These are phyloP conservation scores for Rubroboletus satanas DNA, from an alignment of 768 basidiomycete genomes.

Conservation along the genomic window DNA sequence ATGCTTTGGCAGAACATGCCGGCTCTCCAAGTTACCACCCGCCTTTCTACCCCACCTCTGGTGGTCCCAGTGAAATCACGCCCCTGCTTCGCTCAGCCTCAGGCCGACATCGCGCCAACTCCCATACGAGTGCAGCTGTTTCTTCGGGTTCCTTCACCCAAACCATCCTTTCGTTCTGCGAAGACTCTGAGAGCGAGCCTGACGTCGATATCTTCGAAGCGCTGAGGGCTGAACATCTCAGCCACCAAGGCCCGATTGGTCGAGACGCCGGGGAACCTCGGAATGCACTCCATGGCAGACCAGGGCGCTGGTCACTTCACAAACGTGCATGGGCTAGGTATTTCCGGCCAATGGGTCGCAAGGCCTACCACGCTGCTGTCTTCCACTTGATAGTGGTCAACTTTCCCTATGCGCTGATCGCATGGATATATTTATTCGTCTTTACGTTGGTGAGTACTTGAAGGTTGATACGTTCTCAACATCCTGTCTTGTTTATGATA, in stretches of 20 bases:
- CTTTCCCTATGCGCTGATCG: slow-evolving; percentile 72
- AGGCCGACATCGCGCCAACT: slow-evolving; percentile 51
- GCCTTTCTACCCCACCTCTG: slow-evolving; percentile 18
- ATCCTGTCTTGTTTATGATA: background rate
- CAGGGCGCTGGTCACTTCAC: slow-evolving; percentile 5
- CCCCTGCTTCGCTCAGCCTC: slow-evolving; percentile 40
- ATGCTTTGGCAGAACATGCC: slow-evolving; percentile 34
- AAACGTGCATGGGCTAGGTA: slow-evolving; percentile 48
- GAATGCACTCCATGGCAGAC: background rate
- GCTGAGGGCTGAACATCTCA: slow-evolving; percentile 19
- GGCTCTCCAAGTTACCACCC: slow-evolving; percentile 17
- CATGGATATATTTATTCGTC: slow-evolving; percentile 77
- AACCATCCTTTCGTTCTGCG: slow-evolving; percentile 67
- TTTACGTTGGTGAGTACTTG: slow-evolving; percentile 65
- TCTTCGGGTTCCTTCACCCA: slow-evolving; percentile 56
- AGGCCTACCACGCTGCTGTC: slow-evolving; percentile 59
- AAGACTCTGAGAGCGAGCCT: slow-evolving; percentile 44
- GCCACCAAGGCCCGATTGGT: slow-evolving; percentile 16
- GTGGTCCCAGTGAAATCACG: slow-evolving; percentile 44
- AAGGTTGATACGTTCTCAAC: slow-evolving; percentile 26
- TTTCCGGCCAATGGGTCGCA: slow-evolving; percentile 55
- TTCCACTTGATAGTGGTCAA: slow-evolving; percentile 72
- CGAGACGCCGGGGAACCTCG: background rate
- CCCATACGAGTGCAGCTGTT: slow-evolving; percentile 49
- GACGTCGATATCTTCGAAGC: slow-evolving; percentile 35